These are phyloP conservation scores for Cutaneotrichosporon arboriforme DNA, from an alignment of 1,284 basidiomycete species.

Conservation along the genomic window DNA sequence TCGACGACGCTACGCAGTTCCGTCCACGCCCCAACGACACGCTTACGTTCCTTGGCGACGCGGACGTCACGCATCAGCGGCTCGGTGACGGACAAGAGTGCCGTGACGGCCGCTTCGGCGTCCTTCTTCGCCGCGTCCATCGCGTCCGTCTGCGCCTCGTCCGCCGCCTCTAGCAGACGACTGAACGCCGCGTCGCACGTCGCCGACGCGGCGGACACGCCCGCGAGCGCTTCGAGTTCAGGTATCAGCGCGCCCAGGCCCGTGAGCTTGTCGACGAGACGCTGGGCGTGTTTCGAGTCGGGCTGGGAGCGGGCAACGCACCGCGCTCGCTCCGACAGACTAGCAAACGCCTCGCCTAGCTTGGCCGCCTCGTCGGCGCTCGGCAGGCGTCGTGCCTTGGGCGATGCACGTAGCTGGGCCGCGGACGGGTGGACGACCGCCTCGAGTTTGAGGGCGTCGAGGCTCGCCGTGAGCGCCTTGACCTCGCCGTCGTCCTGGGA, in stretches of 20 bases:
- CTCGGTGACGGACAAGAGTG: conserved; percentile 7
- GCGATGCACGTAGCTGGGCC: conserved; percentile 3
- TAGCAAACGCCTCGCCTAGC: conserved; percentile 11
- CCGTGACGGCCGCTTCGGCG: conserved; percentile 1
- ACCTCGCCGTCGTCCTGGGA: neutral
- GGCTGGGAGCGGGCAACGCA: conserved; percentile 1
- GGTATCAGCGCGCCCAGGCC: conserved; percentile 7
- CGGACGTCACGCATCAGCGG: conserved; percentile 19
- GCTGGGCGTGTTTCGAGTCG: conserved; percentile 2
- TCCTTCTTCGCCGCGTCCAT: conserved; percentile 1
- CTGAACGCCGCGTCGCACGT: conserved; percentile 25
- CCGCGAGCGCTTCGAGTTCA: conserved; percentile 14
- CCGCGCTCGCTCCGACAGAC: conserved; percentile 20
- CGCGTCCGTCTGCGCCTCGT: conserved; percentile 4
- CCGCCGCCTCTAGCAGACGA: conserved; percentile 23
- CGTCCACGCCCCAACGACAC: conserved; percentile 16
- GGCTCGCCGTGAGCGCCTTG: conserved; percentile 18
- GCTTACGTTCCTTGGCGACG: conserved; percentile 19
- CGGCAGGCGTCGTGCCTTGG: conserved; percentile 19
- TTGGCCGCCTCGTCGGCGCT: conserved; percentile 8
- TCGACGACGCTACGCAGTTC: conserved; percentile 23
- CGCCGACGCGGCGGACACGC: conserved; percentile 14
- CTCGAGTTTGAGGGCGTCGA: conserved; percentile 25
- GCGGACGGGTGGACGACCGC: conserved; percentile 12
- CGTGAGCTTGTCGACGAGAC: conserved; percentile 10